Conservation (phyloP, 441 rosid species). For the Pelargonium citronellum region DNA sequence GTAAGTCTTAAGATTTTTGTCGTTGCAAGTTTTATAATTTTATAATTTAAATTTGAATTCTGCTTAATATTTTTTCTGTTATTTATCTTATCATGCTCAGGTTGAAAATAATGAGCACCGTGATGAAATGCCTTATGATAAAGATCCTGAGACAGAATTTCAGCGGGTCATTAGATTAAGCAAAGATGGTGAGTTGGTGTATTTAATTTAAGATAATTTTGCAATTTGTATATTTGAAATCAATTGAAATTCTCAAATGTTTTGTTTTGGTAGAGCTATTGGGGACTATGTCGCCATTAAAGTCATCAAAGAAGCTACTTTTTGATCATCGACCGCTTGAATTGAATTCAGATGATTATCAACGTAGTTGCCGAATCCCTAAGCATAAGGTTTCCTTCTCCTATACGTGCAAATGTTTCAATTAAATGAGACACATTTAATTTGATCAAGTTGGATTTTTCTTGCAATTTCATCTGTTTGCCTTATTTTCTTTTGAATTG, state of each 20-base stretch:
- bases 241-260: not conserved
- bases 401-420: not conserved
- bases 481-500: not conserved
- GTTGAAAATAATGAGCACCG: conserved; percentile 42
- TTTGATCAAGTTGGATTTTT: not conserved
- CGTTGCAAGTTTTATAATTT: not conserved
- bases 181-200: conserved; percentile 39
- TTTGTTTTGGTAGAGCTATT: conserved; percentile 26
- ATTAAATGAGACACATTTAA: not conserved
- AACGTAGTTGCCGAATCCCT: conserved; percentile 56
- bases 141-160: conserved; percentile 46
- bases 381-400: conserved; percentile 51
- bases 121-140: conserved; percentile 49
- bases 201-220: not conserved
- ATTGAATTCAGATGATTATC: conserved; percentile 45
- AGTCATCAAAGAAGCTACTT: conserved; percentile 21
- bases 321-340: conserved; percentile 56
- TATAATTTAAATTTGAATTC: too few species aligned
- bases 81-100: conserved; percentile 24
- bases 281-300: conserved; percentile 19
- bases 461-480: too few species aligned
- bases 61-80: not conserved
- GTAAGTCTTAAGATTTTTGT: conserved; percentile 32
- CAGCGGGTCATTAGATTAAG: conserved; percentile 47
- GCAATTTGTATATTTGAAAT: not conserved